These are phyloP conservation scores for Collybia nuda DNA, from an alignment of 768 basidiomycete species.

Conservation along the genomic window DNA sequence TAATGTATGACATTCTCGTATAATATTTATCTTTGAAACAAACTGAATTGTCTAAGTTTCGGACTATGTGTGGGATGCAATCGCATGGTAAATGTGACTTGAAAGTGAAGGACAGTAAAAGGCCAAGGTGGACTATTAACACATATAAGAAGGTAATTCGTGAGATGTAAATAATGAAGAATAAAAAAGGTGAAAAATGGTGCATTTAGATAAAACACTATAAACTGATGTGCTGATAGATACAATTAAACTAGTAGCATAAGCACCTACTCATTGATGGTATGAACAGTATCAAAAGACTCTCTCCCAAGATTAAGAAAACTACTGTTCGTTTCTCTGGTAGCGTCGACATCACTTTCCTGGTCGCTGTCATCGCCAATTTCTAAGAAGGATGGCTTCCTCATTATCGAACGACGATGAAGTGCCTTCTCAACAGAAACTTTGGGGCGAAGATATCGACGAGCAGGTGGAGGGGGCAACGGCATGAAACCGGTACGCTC, in stretches of 20 bases:
- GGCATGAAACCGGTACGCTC: conserved; percentile 12
- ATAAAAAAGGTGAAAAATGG: conserved; percentile 6
- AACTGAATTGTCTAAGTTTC: conserved; percentile 1
- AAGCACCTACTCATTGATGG: conserved; percentile 19
- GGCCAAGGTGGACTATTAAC: conserved; percentile 6
- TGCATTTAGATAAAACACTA: conserved; percentile 5
- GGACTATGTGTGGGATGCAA: background rate
- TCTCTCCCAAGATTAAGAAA: conserved; percentile 54
- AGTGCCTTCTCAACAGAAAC: conserved; percentile 35
- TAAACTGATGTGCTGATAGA: conserved; percentile 1
- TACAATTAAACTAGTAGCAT: conserved; percentile 3
- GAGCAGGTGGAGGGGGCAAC: conserved; percentile 33
- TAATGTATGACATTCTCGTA: conserved; percentile 10
- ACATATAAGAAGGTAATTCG: conserved; percentile 12
- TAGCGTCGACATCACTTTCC: conserved; percentile 24
- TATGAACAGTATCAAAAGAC: conserved; percentile 48
- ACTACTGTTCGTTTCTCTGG: conserved; percentile 30
- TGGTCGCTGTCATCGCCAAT: conserved; percentile 52
- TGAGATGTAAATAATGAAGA: conserved; percentile 14
- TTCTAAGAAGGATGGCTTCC: conserved; percentile 73
- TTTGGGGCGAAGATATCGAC: conserved; percentile 28
- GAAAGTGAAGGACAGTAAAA: conserved; percentile 1
- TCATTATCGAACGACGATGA: conserved; percentile 54
- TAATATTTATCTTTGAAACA: conserved; percentile 11
- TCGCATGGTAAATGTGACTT: background rate